phyloP scores from a whole-genome alignment of 2,329 filamentous ascomycete genomes.

The Ustilaginoidea virens region DNA sequence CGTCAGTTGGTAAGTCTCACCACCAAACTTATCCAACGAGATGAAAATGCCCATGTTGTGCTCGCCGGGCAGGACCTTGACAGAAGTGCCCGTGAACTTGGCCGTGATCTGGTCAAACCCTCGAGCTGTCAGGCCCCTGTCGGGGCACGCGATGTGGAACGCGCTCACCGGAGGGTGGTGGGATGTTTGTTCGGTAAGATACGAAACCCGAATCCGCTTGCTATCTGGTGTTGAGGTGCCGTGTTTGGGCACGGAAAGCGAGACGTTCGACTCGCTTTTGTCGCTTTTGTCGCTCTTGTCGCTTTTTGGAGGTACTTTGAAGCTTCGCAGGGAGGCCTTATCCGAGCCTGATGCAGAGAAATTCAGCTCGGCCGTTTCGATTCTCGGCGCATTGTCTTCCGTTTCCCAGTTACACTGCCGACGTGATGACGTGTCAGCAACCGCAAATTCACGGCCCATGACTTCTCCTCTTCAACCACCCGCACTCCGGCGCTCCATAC shows the following conservation, averaged over 20 bases:
- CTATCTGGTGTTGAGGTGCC: slow-evolving; percentile 23
- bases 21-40: slow-evolving; percentile 59
- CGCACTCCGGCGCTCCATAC: too few relatives aligned
- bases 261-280: slow-evolving; percentile 30
- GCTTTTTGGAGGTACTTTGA: slow-evolving; percentile 28
- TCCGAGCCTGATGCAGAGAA: slow-evolving; percentile 17
- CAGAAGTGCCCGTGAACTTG: slow-evolving; percentile 91
- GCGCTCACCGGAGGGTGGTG: slow-evolving; percentile 96
- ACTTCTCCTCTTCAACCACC: too few relatives aligned
- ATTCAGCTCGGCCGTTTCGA: slow-evolving; percentile 32
- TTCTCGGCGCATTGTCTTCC: slow-evolving; percentile 57
- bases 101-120: slow-evolving; percentile 95
- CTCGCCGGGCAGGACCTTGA: slow-evolving; percentile 80
- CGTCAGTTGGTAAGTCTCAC: slow-evolving; percentile 89
- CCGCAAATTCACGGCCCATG: neutral
- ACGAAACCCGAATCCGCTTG: slow-evolving; percentile 64
- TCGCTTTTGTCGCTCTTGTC: slow-evolving; percentile 29
- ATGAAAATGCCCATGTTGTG: slow-evolving; percentile 96
- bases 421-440: slow-evolving; percentile 2
- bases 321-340: slow-evolving; percentile 29
- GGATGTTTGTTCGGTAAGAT: slow-evolving; percentile 93
- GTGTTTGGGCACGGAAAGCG: slow-evolving; percentile 35
- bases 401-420: slow-evolving; percentile 86
- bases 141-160: slow-evolving; percentile 84
- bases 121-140: slow-evolving; percentile 72